Conservation (phyloP, 2,329 filamentous ascomycete genomes). For the Phaeosphaeriaceae sp. region DNA sequence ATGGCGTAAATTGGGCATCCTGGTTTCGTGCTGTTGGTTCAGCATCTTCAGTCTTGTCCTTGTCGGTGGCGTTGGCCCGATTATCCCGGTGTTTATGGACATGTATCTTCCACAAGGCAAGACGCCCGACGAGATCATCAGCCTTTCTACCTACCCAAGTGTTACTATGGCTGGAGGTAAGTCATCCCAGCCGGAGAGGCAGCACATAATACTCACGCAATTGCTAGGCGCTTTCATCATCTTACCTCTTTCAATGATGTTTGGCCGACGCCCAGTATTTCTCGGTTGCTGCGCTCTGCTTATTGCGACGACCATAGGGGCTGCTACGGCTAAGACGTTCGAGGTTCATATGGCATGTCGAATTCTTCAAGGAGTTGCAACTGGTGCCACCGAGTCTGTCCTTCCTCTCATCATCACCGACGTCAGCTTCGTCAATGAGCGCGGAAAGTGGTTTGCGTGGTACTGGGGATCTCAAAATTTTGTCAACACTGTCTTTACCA, state of each 20-base stretch:
- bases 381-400: not conserved
- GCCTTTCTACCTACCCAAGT: not conserved
- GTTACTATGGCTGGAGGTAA: not conserved
- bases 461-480: not conserved
- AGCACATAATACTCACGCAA: not conserved
- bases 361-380: not conserved
- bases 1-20: not conserved
- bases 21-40: not conserved
- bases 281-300: not conserved
- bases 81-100: not conserved
- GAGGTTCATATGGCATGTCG: not conserved
- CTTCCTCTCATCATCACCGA: not conserved
- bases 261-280: not conserved
- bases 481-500: not conserved
- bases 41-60: not conserved
- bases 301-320: not conserved
- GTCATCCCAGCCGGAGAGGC: not conserved
- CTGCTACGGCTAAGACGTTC: not conserved
- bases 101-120: not conserved
- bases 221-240: not conserved
- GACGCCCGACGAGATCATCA: not conserved
- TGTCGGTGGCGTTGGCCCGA: not conserved
- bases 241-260: not conserved
- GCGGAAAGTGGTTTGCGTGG: not conserved
- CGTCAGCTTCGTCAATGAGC: not conserved